phyloP scores from a whole-genome alignment of 2,329 filamentous ascomycete genomes.

The Tolypocladium sp. region DNA sequence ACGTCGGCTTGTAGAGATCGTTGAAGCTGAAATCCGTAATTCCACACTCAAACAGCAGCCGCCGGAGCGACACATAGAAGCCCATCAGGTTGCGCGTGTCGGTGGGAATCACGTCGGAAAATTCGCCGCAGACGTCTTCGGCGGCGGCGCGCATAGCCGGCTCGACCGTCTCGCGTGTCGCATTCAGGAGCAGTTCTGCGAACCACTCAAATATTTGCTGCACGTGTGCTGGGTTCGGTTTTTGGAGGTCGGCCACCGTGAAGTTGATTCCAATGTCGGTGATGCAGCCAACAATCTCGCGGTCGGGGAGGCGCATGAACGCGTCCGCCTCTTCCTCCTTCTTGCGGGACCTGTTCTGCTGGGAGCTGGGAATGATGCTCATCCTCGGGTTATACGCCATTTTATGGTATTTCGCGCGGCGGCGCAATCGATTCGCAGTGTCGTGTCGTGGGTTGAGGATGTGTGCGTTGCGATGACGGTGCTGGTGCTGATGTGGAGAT shows the following conservation, averaged over 20 bases:
- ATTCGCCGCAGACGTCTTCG: conserved; percentile 77
- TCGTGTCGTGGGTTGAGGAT: background rate
- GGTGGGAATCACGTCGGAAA: conserved; percentile 71
- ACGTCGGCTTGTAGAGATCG: conserved; percentile 84
- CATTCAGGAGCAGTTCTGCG: conserved; percentile 86
- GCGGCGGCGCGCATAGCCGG: conserved; percentile 90
- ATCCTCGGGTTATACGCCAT: conserved; percentile 53
- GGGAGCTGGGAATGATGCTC: conserved; percentile 47
- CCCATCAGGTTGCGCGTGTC: conserved; percentile 94
- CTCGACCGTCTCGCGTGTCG: conserved; percentile 85
- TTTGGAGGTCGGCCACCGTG: conserved; percentile 76
- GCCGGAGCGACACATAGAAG: conserved; percentile 79
- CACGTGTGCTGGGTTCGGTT: conserved; percentile 88
- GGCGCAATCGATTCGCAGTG: background rate
- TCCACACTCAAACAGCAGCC: conserved; percentile 76
- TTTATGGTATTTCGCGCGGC: conserved; percentile 5
- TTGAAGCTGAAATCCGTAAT: conserved; percentile 90
- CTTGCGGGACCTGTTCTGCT: conserved; percentile 42
- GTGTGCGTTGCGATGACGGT: background rate
- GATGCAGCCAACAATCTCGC: conserved; percentile 93
- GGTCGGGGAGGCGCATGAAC: conserved; percentile 52
- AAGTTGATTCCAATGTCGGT: conserved; percentile 93
- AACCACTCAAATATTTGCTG: conserved; percentile 99
- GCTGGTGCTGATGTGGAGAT: background rate
- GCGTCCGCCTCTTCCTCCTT: conserved; percentile 52